A percentile compares a stretch with the other conserved stretches of the same genome.
Evolutionary conservation across 2,329 filamentous ascomycete genomes (phyloP).

Genomic region (Immersiporthe knoxdaviesiana): DNA sequence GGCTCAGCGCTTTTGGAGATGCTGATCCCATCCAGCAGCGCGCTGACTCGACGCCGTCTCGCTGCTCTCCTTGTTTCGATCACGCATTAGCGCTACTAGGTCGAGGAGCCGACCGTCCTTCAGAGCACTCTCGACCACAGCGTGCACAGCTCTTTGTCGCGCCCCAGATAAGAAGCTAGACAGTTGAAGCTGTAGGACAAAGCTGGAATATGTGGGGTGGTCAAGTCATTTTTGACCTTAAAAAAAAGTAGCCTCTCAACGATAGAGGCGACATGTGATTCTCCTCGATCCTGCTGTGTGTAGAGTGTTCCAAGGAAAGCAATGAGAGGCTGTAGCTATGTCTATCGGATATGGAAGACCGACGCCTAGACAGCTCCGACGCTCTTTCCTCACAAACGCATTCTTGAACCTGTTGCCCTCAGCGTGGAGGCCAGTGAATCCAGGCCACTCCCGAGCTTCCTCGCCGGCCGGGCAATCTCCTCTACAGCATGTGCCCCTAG

Average conservation of each 20-base stretch:
- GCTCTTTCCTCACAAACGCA: neutral
- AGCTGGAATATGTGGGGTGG: no score
- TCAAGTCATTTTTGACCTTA: no score
- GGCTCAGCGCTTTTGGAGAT: neutral
- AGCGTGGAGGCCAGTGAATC: no score
- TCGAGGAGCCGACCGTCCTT: neutral
- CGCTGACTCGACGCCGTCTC: conserved; percentile 4
- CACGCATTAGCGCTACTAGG: neutral
- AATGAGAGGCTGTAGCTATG: neutral
- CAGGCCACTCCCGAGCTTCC: no score
- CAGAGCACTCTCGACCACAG: neutral
- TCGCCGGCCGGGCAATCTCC: no score
- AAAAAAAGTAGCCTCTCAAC: neutral
- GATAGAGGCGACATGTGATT: neutral
- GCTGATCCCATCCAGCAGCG: neutral
- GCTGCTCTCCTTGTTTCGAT: neutral
- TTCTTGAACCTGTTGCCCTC: no score
- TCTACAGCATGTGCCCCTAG: no score
- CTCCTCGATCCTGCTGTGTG: neutral
- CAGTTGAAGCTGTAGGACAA: neutral
- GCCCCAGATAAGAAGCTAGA: neutral
- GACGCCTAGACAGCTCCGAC: neutral
- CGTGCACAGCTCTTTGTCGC: neutral
- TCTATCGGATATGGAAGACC: neutral
- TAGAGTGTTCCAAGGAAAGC: no score